phyloP scores from a whole-genome alignment of 768 basidiomycete genomes.

The Tubosaeta sp. region DNA sequence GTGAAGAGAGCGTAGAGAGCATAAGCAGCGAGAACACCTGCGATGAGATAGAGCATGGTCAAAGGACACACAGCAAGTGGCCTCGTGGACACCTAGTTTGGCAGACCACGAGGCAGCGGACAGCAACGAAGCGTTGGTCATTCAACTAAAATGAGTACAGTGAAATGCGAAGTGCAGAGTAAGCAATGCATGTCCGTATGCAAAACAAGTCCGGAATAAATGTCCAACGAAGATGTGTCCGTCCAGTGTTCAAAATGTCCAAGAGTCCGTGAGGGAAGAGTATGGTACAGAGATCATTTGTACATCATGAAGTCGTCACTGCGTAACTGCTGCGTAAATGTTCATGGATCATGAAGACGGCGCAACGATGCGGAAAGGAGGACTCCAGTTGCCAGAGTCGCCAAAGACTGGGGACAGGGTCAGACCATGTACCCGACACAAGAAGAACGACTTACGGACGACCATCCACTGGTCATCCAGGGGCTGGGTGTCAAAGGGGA shows the following conservation, averaged over 20 bases:
- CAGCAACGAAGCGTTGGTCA: background rate
- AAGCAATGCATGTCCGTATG: background rate
- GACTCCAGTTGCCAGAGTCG: conserved; percentile 50
- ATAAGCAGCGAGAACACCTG: conserved; percentile 9
- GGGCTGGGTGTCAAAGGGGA: conserved; percentile 35
- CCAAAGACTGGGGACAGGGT: conserved; percentile 40
- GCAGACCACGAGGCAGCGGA: background rate
- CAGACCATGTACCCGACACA: background rate
- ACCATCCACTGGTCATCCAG: conserved; percentile 38
- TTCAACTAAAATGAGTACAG: conserved; percentile 3
- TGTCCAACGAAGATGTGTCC: background rate
- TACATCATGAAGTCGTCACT: conserved; percentile 16
- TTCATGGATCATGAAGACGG: conserved; percentile 14
- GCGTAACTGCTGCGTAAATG: conserved; percentile 1
- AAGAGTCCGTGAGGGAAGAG: conserved; percentile 7
- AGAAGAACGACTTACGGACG: conserved; percentile 35
- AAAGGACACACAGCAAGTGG: background rate
- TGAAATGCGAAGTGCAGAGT: conserved; percentile 1
- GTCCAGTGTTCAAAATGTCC: conserved; percentile 11
- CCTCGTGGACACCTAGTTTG: background rate
- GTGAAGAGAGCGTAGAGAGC: conserved; percentile 7
- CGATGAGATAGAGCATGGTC: conserved; percentile 13
- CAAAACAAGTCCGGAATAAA: conserved; percentile 1
- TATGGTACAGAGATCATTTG: background rate
- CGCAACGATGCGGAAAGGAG: conserved; percentile 38